Evolutionary conservation across 129 eudicot genomes (phyloP), one percentile per base, ranked within the genome.

Genomic region (Rutidosis leptorrhynchoides): DNA sequence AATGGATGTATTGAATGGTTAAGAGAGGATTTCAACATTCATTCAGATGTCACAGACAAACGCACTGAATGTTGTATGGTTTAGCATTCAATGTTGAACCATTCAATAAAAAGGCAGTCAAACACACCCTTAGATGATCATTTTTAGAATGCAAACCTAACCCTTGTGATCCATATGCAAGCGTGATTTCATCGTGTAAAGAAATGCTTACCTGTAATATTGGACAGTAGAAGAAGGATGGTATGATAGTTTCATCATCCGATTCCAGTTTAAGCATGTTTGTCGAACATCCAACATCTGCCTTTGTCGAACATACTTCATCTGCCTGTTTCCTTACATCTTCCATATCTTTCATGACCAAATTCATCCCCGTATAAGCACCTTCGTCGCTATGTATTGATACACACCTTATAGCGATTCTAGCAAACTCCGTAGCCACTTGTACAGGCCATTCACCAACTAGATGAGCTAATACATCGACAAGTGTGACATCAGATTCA

Each of bases 361-460:
- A 65, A 5, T 22, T 65, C 67, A 78, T 78, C 22, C 57, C 67
- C 26, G 8, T 53, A 57, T 77, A 73, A 48, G 43, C 71, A 14
- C 66, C 71, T 52, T 51, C 45, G 16, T 65, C 80, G 9, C 62
- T 63, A 15, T 65, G 4, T 3, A 19, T 20, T 9, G 80, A 80
- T 60, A 71, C 69, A 70, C 96, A 85, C 74, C 55, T 73, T 11
- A 54, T 57, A 43, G 85, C 96, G 58, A 85, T 80, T 58, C 70
- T 62, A 15, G 75, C 83, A 69, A 87, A 77, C 72, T 81, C 87
- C 62, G 67, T 57, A 0, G 86, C 96, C 79, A 87, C 77, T 68
- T 85, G 87, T 70, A 79, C 46, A 1, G 94, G 96, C 94, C 97
- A 91, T 30, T 72, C 73, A 25, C 95, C 98, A 2, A 68, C 83